Base-by-base conservation (phyloP, 306 rosid genomes). In the Pterocarpus macrocarpus region DNA sequence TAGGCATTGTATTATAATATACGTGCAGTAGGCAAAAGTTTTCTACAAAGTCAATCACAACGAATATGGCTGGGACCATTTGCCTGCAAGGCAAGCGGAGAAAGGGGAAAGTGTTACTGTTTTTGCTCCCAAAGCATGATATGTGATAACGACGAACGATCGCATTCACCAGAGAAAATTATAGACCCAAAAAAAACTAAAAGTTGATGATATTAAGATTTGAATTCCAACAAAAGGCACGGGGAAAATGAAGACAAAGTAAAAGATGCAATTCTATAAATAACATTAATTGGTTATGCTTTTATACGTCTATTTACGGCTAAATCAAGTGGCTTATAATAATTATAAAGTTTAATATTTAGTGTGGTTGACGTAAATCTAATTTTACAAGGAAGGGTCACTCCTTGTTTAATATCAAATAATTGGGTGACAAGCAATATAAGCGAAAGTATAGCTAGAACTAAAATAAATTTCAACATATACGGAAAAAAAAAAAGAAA, bases 1-100 rank as follows among this genome's bases (percentile, higher is more conserved):
- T 75, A 33, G 82, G 36, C 33, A 55, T 7, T 75, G 62, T 86
- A 39, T 69, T 64, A 80, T 47, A 35, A 39, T 47, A 69, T 75
- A 39, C 47, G 57, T 47, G 64, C 45, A 69, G 45, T 35, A 49
- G 12, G 55, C 34, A 76, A 81, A 80, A 71, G 84, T 55, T 47
- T 50, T 55, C 2, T 69, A 47, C 65, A 55, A 84, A 78, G 90
- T 84, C 86, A 87, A 84, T 62, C 49, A 81, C 84, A 84, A 81
- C 73, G 77, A 87, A 75, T 71, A 79, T 61, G 64, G 69, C 5
- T 78, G 71, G 86, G 86, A 81, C 84, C 84, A 81, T 82, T 69
- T 69, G 71, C 36, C 58, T 59, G 68, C 70, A 83, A 80, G 76
- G 64, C 72, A 35, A 80, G 78, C 76, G 58, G 67, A 70, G 57